Evolutionary conservation across 495 filamentous ascomycete species (phyloP).

Genomic region (Penicillium waksmanii): DNA sequence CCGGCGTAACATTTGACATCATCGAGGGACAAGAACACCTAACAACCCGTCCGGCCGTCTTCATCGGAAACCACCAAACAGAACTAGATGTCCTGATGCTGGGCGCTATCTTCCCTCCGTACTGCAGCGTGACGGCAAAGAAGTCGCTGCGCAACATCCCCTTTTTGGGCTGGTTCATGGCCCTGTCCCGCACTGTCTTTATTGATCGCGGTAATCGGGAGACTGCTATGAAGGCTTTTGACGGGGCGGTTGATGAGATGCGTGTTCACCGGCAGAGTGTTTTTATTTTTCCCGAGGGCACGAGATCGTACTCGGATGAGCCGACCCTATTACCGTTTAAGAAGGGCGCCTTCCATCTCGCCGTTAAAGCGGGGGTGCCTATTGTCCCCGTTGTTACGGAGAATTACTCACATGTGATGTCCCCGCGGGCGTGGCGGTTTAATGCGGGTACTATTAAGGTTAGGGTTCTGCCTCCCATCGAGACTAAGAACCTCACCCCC

Average conservation of each 20-base stretch:
- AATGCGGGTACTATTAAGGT: constrained; percentile 75
- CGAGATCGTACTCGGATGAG: constrained; percentile 81
- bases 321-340: constrained; percentile 89
- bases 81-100: constrained; percentile 95
- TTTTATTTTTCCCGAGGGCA: constrained; percentile 94
- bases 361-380: constrained; percentile 89
- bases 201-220: constrained; percentile 85
- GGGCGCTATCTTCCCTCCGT: constrained; percentile 82
- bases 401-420: constrained; percentile 86
- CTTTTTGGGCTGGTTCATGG: constrained; percentile 97
- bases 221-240: constrained; percentile 84
- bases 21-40: constrained; percentile 69
- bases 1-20: constrained; percentile 80
- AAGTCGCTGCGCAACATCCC: constrained; percentile 77
- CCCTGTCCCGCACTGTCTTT: constrained; percentile 85
- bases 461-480: constrained; percentile 85
- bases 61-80: constrained; percentile 91
- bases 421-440: constrained; percentile 69
- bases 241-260: constrained; percentile 80
- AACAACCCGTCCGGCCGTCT: constrained; percentile 78
- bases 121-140: constrained; percentile 94
- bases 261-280: constrained; percentile 76
- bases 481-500: constrained; percentile 73
- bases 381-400: constrained; percentile 83
- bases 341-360: constrained; percentile 97